A percentile compares a stretch with the other conserved stretches of the same genome.
These are phyloP conservation scores for Huntiella abstrusa DNA, from an alignment of 2,329 filamentous ascomycete genomes.

Conservation along the genomic window DNA sequence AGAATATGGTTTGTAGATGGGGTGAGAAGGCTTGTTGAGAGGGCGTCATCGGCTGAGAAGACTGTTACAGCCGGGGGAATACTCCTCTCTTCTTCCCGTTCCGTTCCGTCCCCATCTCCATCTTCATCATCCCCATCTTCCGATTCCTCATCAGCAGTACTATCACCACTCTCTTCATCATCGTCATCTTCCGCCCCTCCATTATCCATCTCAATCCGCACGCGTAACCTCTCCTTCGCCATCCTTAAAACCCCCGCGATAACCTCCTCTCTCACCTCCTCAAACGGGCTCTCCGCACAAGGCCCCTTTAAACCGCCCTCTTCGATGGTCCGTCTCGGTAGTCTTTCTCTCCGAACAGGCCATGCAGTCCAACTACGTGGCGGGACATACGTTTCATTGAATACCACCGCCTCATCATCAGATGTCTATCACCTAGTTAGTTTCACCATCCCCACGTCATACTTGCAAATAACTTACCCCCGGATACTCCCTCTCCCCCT, in stretches of 20 bases:
- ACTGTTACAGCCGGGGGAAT: conserved; percentile 25
- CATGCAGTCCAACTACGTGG: conserved; percentile 63
- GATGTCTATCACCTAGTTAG: conserved; percentile 5
- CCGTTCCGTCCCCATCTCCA: not conserved
- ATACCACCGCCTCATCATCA: not conserved
- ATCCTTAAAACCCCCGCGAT: conserved; percentile 3
- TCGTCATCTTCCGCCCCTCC: conserved; percentile 1
- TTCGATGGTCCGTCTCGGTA: conserved; percentile 26
- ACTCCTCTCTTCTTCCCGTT: conserved; percentile 9
- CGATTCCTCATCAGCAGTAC: not conserved
- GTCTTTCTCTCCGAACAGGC: conserved; percentile 46
- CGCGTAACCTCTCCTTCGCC: not conserved
- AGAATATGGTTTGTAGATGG: conserved; percentile 56
- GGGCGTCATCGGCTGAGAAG: conserved; percentile 51
- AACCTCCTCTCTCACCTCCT: conserved; percentile 7
- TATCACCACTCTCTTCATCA: not conserved
- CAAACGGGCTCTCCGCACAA: not conserved
- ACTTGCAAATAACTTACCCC: not conserved
- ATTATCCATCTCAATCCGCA: conserved; percentile 3
- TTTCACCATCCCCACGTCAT: not conserved
- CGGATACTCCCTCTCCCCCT: conserved; percentile 13
- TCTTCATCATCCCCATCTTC: not conserved
- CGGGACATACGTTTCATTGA: conserved; percentile 20
- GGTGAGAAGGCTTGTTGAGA: conserved; percentile 42
- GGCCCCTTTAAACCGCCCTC: not conserved